Percentiles rank a stretch among this genome's conserved stretches.
Conservation (phyloP, 352 stramenopile genomes). For the Elongisporangium undulatum region DNA sequence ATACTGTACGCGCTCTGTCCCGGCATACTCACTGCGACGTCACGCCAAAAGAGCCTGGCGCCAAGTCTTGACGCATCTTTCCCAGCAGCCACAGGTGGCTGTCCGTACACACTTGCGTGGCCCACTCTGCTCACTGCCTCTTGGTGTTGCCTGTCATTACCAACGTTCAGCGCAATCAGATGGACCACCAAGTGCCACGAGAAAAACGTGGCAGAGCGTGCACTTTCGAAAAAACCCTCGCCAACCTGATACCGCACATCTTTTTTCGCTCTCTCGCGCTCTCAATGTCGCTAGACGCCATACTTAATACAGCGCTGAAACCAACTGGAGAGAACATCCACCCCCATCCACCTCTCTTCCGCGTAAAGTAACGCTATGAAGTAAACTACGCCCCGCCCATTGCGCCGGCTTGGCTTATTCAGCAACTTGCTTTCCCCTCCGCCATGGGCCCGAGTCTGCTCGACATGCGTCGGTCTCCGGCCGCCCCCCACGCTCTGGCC, state of each 20-base stretch:
- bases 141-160: background rate
- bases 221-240: background rate
- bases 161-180: background rate
- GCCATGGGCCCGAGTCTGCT: slow-evolving; percentile 1
- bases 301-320: background rate
- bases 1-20: no score
- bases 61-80: background rate
- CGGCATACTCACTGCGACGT: background rate
- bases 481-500: background rate
- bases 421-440: background rate
- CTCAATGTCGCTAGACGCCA: background rate
- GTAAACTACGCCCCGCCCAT: background rate
- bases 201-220: background rate
- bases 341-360: background rate
- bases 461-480: background rate
- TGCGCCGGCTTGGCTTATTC: background rate
- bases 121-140: background rate
- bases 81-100: background rate
- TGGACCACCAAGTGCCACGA: background rate
- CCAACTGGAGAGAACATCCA: background rate
- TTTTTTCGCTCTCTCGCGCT: background rate
- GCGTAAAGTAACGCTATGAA: slow-evolving; percentile 4
- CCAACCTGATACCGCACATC: background rate
- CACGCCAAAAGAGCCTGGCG: background rate
- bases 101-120: background rate